Percentiles rank a stretch among this genome's conserved stretches.
Conservation (phyloP, 805 yeast species). For the Candida methanosorbosa region DNA sequence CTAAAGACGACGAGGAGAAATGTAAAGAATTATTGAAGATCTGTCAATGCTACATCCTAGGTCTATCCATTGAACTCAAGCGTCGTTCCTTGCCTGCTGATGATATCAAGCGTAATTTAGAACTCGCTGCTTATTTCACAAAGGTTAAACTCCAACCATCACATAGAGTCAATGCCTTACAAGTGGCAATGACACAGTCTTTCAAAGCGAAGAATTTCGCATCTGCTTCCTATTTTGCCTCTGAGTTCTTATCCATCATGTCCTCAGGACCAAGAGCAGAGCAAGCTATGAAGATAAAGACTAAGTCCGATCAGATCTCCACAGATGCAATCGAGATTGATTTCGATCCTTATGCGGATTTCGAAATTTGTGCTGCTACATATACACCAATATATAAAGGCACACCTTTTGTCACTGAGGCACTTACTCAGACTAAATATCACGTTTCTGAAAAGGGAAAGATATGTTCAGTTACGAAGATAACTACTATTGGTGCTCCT, state of each 20-base stretch:
- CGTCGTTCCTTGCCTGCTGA: constrained; percentile 75
- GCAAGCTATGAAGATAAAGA: constrained; percentile 76
- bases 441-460: constrained; percentile 70
- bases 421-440: constrained; percentile 85
- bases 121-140: constrained; percentile 93
- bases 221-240: constrained; percentile 84
- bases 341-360: constrained; percentile 87
- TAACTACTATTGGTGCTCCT: constrained; percentile 82
- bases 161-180: constrained; percentile 81
- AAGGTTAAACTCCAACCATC: constrained; percentile 71
- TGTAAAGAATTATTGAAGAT: constrained; percentile 62
- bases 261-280: constrained; percentile 77
- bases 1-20: constrained; percentile 67
- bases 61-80: constrained; percentile 80
- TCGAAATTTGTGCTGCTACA: constrained; percentile 82
- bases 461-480: constrained; percentile 62
- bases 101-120: constrained; percentile 78
- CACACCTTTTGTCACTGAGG: constrained; percentile 59
- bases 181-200: constrained; percentile 91
- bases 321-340: constrained; percentile 85
- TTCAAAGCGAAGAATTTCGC: constrained; percentile 84
- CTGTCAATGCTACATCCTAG: constrained; percentile 87
- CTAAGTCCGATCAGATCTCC: constrained; percentile 70
- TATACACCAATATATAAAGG: constrained; percentile 85
- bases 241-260: constrained; percentile 65